These are phyloP conservation scores for Hebeloma cylindrosporum DNA, from an alignment of 768 basidiomycete genomes.

Conservation along the genomic window DNA sequence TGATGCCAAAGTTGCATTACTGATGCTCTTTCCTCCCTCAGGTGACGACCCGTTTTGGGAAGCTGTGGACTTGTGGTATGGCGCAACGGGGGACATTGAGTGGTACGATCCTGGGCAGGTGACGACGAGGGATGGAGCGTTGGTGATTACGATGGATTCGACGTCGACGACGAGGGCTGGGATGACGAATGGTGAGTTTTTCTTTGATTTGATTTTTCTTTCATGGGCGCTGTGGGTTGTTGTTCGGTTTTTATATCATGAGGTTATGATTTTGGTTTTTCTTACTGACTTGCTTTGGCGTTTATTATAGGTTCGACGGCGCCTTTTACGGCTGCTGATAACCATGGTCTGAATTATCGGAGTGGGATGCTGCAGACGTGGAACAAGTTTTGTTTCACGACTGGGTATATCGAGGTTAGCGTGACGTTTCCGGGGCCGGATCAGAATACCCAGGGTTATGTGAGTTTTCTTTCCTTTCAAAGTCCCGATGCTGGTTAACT, in stretches of 20 bases:
- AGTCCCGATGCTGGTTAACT: not conserved
- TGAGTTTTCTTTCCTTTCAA: constrained; percentile 25
- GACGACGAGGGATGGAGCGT: constrained; percentile 62
- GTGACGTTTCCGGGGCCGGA: constrained; percentile 60
- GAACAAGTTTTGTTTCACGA: constrained; percentile 89
- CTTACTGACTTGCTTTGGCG: not conserved
- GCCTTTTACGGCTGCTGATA: constrained; percentile 42
- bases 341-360: constrained; percentile 63
- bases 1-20: not conserved
- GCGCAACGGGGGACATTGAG: constrained; percentile 66
- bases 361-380: constrained; percentile 85
- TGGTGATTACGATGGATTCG: constrained; percentile 70
- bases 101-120: constrained; percentile 74
- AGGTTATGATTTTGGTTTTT: no score
- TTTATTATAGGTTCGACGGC: constrained; percentile 39
- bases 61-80: constrained; percentile 72
- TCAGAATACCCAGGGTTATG: constrained; percentile 49
- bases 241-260: not conserved
- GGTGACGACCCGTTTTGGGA: constrained; percentile 75
- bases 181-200: constrained; percentile 31
- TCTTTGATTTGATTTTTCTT: not conserved
- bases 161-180: constrained; percentile 28
- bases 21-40: constrained; percentile 10
- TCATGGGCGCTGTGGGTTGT: not conserved
- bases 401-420: constrained; percentile 74